Evolutionary conservation across 257 asterid genomes (phyloP), one percentile per base, ranked within the genome.

Genomic region (Ajuga chamaepitys): DNA sequence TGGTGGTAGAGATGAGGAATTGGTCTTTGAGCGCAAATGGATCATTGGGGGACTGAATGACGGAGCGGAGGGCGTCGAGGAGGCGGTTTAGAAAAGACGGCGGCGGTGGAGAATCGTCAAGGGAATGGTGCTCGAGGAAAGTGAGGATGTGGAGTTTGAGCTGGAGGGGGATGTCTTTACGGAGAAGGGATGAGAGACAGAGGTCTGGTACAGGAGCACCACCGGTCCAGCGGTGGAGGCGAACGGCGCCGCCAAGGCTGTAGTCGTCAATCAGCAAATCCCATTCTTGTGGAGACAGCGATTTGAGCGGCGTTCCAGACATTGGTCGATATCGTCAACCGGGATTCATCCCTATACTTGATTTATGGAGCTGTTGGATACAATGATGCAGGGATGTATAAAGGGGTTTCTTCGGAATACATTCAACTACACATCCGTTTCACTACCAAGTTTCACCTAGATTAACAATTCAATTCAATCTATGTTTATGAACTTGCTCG

Each of bases 251-350:
- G 62, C 84, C 88, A 68, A 84, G 75, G 78, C 85, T 82, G 88
- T 81, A 87, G 37, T 87, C 95, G 75, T 93, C 96, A 78, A 93
- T 81, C 9, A 93, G 80, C 18, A 82, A 38, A 48, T 93, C 98
- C 98, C 95, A 93, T 61, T 89, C 98, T 62, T 81, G 65, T 14
- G 82, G 81, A 21, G 89, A 66, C 0, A 91, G 78, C 68, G 90
- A 72, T 77, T 83, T 91, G 67, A 69, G 80, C 24, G 80, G 70
- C n/a, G 79, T 37, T 75, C 71, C 81, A 74, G 84, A 75, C 84
- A 79, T 79, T 35, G 74, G 55, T 41, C 0, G 32, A 68, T 51
- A 41, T 22, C 32, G 11, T 71, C 10, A 74, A 17, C 59, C 75
- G 18, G 58, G 58, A 46, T 67, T 52, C 74, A 74, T 68, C 70